Percentiles rank a stretch among this genome's conserved stretches.
Evolutionary conservation across 2,329 filamentous ascomycete genomes (phyloP).

Genomic region (Trichocomaceae sp.): DNA sequence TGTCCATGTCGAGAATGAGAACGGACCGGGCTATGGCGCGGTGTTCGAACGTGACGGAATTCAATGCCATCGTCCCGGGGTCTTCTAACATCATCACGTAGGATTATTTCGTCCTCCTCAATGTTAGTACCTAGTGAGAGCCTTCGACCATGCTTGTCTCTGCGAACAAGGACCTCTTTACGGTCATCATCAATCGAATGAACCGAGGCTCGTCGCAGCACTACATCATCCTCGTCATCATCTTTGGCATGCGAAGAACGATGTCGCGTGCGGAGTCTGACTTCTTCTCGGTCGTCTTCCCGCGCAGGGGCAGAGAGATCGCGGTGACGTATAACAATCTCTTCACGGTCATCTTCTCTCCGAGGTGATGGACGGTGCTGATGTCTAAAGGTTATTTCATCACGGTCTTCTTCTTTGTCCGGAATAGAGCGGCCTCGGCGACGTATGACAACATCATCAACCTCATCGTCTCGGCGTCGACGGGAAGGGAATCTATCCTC

Average conservation of each 20-base stretch:
- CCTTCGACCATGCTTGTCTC: constrained; percentile 1
- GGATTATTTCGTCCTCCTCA: constrained; percentile 8
- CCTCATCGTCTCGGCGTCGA: constrained; percentile 4
- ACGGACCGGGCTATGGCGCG: constrained; percentile 1
- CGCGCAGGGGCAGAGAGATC: constrained; percentile 2
- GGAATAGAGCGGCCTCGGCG: constrained; percentile 11
- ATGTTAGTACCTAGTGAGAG: background rate
- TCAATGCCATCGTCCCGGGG: constrained; percentile 1
- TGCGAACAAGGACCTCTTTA: constrained; percentile 8
- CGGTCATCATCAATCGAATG: background rate
- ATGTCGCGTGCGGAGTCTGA: constrained; percentile 8
- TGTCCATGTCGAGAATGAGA: background rate
- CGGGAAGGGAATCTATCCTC: constrained; percentile 3
- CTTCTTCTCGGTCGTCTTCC: constrained; percentile 4
- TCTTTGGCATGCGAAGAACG: background rate
- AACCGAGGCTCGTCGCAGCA: background rate
- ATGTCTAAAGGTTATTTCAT: constrained; percentile 7
- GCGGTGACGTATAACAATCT: constrained; percentile 5
- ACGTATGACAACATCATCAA: constrained; percentile 10
- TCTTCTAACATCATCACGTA: constrained; percentile 6
- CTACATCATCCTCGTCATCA: constrained; percentile 1
- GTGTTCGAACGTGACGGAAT: constrained; percentile 7
- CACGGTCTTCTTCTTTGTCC: background rate
- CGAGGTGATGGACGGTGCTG: background rate
- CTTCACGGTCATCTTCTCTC: constrained; percentile 5